Base-by-base conservation (phyloP, 345 rosid species). In the Acer saccharum region DNA sequence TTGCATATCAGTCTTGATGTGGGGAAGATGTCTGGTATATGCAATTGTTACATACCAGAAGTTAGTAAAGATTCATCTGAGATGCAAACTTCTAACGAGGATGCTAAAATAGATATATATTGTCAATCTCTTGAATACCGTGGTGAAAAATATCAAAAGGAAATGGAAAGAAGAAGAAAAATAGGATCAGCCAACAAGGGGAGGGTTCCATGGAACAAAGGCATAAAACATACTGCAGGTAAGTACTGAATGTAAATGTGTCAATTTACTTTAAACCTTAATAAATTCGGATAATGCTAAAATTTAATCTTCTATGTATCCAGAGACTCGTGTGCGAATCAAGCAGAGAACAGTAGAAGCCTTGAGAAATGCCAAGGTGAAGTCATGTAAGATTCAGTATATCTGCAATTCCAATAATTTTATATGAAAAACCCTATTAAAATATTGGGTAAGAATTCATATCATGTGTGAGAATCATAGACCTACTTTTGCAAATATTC, bases 341-440 rank as follows among this genome's bases (percentile, higher is more conserved):
- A 93, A 77, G 85, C 87, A 83, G 85, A 92, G 93, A 87, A 95
- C 96, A n/a, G 83, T 83, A 2, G 97, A 89, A 87, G 98, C 94
- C 80, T 86, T 95, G 87, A 90, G 83, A 80, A 83, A 92, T 77
- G 97, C 99, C 87, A 87, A 93, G 98, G 99, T 93, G 94, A 95
- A 88, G 91, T 89, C 89, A 86, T 89, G 89, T 89, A 85, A 92
- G 95, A 91, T 80, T 78, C 76, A 77, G 77, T 79, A 77, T 60
- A 79, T 85, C 71, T 72, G 20, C 66, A 60, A 80, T 78, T 55
- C 41, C 35, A 68, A 52, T 4, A 72, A 69, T 32, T 35, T 72
- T 70, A 46, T 21, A 12, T 25, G 25, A 23, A 54, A 64, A 44
- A 60, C 41, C 41, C 27, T 46, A 55, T 78, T 71, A 69, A 74